A percentile compares a stretch with the other conserved stretches of the same genome.
Evolutionary conservation across 768 basidiomycete genomes (phyloP).

Genomic region (Mycena pura): DNA sequence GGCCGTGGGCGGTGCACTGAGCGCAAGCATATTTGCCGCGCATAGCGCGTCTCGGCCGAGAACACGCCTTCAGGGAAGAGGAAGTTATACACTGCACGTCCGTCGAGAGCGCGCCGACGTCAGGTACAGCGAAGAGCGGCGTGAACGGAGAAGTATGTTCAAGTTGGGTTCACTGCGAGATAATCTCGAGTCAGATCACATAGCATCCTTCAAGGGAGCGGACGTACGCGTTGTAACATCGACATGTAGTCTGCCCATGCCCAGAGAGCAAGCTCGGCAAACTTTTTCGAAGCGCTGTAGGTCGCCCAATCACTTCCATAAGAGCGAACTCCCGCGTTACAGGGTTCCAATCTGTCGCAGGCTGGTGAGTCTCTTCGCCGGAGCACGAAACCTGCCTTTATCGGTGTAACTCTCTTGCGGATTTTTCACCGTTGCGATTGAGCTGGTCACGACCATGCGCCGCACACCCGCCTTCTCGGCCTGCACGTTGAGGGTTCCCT

Average conservation of each 20-base stretch:
- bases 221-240: slow-evolving; percentile 42
- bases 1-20: slow-evolving; percentile 32
- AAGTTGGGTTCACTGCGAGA: slow-evolving; percentile 40
- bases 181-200: not conserved
- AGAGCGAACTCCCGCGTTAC: slow-evolving; percentile 39
- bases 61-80: slow-evolving; percentile 35
- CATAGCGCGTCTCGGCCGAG: slow-evolving; percentile 32
- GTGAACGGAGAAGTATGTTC: slow-evolving; percentile 42
- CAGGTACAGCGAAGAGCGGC: slow-evolving; percentile 27
- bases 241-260: slow-evolving; percentile 43
- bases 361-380: not conserved
- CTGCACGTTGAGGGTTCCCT: slow-evolving; percentile 46
- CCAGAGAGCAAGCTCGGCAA: slow-evolving; percentile 48
- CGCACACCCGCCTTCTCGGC: slow-evolving; percentile 40
- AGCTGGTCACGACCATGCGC: slow-evolving; percentile 41
- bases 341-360: slow-evolving; percentile 40
- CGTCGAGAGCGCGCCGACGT: slow-evolving; percentile 33
- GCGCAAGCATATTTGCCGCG: slow-evolving; percentile 42
- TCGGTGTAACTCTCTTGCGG: slow-evolving; percentile 30
- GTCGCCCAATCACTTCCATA: slow-evolving; percentile 23
- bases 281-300: slow-evolving; percentile 45
- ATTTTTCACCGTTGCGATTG: slow-evolving; percentile 31
- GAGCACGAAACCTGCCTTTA: slow-evolving; percentile 27
- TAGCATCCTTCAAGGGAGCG: no score
- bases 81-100: slow-evolving; percentile 39